A percentile compares a stretch with the other conserved stretches of the same genome.
Conservation (phyloP, 345 rosid genomes). For the Eucalyptus brandiana region DNA sequence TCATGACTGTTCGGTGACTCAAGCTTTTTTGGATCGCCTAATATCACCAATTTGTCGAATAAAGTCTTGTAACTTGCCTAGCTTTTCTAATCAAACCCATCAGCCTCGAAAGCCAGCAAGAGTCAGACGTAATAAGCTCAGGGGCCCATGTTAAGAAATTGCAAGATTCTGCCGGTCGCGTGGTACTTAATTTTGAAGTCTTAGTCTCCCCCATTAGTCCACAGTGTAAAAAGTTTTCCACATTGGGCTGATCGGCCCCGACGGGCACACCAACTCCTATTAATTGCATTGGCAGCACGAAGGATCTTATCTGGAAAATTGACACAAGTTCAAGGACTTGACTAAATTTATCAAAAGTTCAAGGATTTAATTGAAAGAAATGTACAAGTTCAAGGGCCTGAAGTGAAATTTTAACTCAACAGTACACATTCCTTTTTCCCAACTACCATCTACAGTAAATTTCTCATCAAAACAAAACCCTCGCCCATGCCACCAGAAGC, state of each 20-base stretch:
- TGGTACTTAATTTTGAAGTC: too few relatives aligned
- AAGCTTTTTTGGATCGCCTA: accelerated
- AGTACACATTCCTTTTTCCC: background rate
- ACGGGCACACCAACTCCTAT: background rate
- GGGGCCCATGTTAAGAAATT: too few relatives aligned
- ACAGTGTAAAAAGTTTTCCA: background rate
- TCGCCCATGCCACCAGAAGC: background rate
- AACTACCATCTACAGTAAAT: background rate
- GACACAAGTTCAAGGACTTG: too few relatives aligned
- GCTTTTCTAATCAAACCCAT: too few relatives aligned
- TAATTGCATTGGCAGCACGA: background rate
- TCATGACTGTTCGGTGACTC: accelerated
- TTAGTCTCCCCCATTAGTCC: too few relatives aligned
- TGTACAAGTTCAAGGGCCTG: background rate
- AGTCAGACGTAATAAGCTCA: too few relatives aligned
- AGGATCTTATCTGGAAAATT: background rate
- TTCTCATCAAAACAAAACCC: background rate
- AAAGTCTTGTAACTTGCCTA: too few relatives aligned
- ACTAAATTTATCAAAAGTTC: too few relatives aligned
- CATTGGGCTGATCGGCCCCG: background rate
- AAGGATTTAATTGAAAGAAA: background rate
- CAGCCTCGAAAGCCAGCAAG: too few relatives aligned
- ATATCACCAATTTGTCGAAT: accelerated
- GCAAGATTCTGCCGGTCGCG: too few relatives aligned
- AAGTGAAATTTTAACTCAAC: background rate